phyloP scores from a whole-genome alignment of 1,284 basidiomycete genomes.

The Boletus semigastroideus region DNA sequence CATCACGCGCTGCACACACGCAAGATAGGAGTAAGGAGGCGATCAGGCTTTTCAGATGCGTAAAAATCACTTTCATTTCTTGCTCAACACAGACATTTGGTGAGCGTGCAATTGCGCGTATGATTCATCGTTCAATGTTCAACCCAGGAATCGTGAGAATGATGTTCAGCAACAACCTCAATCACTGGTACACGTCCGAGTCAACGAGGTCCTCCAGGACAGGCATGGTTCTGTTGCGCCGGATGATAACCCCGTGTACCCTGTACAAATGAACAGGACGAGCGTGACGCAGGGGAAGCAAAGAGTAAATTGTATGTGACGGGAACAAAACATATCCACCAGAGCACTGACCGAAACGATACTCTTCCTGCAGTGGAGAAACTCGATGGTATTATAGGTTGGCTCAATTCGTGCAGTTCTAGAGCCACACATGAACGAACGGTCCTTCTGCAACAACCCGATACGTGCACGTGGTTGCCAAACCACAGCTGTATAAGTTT shows the following conservation, averaged over 20 bases:
- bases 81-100: neutral
- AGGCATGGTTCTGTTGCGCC: too few relatives aligned
- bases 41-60: neutral
- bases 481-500: neutral
- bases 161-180: neutral
- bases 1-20: neutral
- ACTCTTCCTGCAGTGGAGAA: neutral
- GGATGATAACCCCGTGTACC: too few relatives aligned
- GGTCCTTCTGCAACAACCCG: constrained; percentile 3
- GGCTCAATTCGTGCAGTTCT: constrained; percentile 6
- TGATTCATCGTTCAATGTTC: neutral
- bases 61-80: neutral
- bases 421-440: constrained; percentile 3
- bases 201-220: too few relatives aligned
- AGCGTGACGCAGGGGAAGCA: neutral
- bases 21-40: neutral
- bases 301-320: neutral
- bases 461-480: constrained; percentile 15
- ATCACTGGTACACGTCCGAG: too few relatives aligned
- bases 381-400: neutral
- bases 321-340: neutral
- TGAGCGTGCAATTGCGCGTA: neutral
- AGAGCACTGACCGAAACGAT: neutral
- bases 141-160: neutral
- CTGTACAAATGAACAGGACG: too few relatives aligned